A percentile compares a stretch with the other conserved stretches of the same genome.
phyloP scores from a whole-genome alignment of 805 yeast species.

The Candida pseudofarinosa region DNA sequence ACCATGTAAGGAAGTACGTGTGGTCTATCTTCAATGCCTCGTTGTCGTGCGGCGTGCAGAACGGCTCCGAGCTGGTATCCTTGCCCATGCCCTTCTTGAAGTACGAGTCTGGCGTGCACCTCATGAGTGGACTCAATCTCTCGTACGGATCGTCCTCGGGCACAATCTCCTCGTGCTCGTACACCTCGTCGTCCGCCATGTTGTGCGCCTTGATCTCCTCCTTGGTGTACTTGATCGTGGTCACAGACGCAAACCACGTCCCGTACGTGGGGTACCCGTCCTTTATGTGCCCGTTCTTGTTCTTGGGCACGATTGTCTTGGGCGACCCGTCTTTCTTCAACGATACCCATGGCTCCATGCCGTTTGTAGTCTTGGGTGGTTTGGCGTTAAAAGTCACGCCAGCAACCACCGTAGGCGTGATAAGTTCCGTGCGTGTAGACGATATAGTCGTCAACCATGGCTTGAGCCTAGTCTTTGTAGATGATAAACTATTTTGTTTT shows the following conservation, averaged over 20 bases:
- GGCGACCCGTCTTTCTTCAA: constrained; percentile 75
- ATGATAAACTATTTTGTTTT: constrained; percentile 5
- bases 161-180: constrained; percentile 49
- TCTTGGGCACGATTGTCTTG: constrained; percentile 70
- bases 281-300: constrained; percentile 67
- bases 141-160: constrained; percentile 76
- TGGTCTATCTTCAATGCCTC: constrained; percentile 51
- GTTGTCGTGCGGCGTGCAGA: constrained; percentile 75
- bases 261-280: constrained; percentile 68
- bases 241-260: constrained; percentile 71
- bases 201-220: constrained; percentile 71
- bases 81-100: constrained; percentile 60
- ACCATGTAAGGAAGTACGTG: constrained; percentile 82
- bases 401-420: constrained; percentile 58
- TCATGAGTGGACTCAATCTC: constrained; percentile 67
- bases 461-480: constrained; percentile 10
- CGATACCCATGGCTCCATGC: constrained; percentile 78
- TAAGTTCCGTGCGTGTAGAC: constrained; percentile 51
- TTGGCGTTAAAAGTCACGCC: constrained; percentile 63
- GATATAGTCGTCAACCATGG: constrained; percentile 78
- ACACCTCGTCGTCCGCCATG: constrained; percentile 56
- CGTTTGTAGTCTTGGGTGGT: constrained; percentile 67
- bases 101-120: constrained; percentile 82
- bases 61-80: constrained; percentile 62
- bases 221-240: constrained; percentile 52